These are phyloP conservation scores for Buddleja alternifolia DNA, from an alignment of 257 asterid species.

Conservation along the genomic window DNA sequence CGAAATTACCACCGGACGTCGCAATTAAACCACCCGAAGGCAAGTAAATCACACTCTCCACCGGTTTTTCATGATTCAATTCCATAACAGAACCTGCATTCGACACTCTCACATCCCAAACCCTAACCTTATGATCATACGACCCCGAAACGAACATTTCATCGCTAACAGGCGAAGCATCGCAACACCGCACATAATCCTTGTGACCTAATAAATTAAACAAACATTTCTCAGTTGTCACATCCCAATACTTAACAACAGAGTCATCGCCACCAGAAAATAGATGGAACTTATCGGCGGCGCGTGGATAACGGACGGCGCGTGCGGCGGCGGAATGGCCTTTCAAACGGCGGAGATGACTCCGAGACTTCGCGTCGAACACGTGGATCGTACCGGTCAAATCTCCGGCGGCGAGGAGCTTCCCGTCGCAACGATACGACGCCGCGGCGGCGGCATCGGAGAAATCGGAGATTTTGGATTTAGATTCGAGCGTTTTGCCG, in stretches of 20 bases:
- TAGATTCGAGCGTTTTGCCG: constrained; percentile 56
- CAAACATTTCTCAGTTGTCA: constrained; percentile 57
- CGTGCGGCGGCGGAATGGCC: constrained; percentile 80
- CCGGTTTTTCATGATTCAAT: constrained; percentile 83
- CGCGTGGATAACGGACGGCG: constrained; percentile 64
- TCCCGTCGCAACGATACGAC: constrained; percentile 77
- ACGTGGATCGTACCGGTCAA: constrained; percentile 69
- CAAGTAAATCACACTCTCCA: constrained; percentile 84
- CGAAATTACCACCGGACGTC: constrained; percentile 79
- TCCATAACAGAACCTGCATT: constrained; percentile 63
- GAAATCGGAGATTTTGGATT: constrained; percentile 54
- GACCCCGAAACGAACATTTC: constrained; percentile 86
- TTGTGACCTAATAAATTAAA: constrained; percentile 72
- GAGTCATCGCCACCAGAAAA: constrained; percentile 94
- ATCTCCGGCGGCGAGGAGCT: constrained; percentile 79
- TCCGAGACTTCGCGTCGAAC: constrained; percentile 69
- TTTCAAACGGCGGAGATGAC: constrained; percentile 62
- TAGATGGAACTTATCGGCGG: constrained; percentile 71
- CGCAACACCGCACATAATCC: constrained; percentile 92
- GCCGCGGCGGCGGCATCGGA: constrained; percentile 60
- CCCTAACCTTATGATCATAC: constrained; percentile 72
- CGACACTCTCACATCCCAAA: constrained; percentile 86
- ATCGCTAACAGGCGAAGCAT: constrained; percentile 74
- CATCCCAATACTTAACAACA: constrained; percentile 91
- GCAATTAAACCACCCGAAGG: constrained; percentile 92